Percentiles rank a stretch among this genome's conserved stretches.
Evolutionary conservation across 2,329 filamentous ascomycete species (phyloP).

Genomic region (Paraphaeosphaeria sporulosa): DNA sequence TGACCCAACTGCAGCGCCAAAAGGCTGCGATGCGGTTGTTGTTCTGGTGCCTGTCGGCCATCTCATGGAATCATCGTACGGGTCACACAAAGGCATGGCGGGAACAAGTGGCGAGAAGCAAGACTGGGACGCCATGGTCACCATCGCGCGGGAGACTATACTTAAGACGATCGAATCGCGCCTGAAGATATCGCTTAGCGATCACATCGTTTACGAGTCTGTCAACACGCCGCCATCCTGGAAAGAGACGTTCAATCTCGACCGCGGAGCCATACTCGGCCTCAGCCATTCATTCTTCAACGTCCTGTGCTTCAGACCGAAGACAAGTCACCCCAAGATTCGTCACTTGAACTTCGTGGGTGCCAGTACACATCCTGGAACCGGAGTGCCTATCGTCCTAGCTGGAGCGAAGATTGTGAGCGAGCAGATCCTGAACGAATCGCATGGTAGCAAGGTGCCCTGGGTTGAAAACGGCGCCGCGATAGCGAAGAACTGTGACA

Average conservation of each 20-base stretch:
- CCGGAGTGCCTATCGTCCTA: slow-evolving; percentile 76
- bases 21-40: slow-evolving; percentile 70
- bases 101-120: slow-evolving; percentile 54
- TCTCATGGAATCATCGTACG: slow-evolving; percentile 55
- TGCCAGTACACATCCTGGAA: slow-evolving; percentile 77
- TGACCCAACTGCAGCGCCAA: slow-evolving; percentile 71
- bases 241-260: slow-evolving; percentile 74
- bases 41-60: slow-evolving; percentile 78
- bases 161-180: slow-evolving; percentile 67
- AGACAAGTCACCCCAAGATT: slow-evolving; percentile 62
- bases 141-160: slow-evolving; percentile 66
- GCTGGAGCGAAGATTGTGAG: slow-evolving; percentile 71
- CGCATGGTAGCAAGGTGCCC: slow-evolving; percentile 43
- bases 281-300: slow-evolving; percentile 78
- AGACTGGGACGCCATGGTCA: slow-evolving; percentile 69
- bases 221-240: slow-evolving; percentile 72
- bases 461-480: slow-evolving; percentile 40
- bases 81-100: slow-evolving; percentile 51
- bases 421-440: slow-evolving; percentile 59
- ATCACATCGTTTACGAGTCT: slow-evolving; percentile 65
- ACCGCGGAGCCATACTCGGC: slow-evolving; percentile 77
- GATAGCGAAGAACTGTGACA: slow-evolving; percentile 6
- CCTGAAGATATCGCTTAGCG: slow-evolving; percentile 63
- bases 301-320: slow-evolving; percentile 71
- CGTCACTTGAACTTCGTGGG: slow-evolving; percentile 73